These are phyloP conservation scores for Prunus dulcis DNA, from an alignment of 306 rosid species.

Conservation along the genomic window DNA sequence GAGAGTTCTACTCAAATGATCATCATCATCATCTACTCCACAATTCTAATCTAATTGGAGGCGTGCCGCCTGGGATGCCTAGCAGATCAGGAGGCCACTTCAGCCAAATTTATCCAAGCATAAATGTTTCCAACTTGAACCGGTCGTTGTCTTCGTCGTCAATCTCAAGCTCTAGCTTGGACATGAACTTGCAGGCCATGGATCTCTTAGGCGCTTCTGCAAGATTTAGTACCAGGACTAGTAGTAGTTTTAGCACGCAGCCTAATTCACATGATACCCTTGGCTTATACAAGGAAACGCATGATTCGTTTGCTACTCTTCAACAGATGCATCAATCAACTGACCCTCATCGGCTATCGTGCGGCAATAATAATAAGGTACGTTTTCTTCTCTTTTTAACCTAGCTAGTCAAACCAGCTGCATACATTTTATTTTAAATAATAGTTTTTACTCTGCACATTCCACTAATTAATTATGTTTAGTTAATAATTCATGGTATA, in stretches of 20 bases:
- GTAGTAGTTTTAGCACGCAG: slow-evolving; percentile 12
- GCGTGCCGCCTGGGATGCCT: not conserved
- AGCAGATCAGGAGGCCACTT: slow-evolving; percentile 42
- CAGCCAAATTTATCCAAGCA: slow-evolving; percentile 73
- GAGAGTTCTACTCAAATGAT: not conserved
- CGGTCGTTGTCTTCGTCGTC: slow-evolving; percentile 21
- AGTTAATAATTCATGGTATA: no score
- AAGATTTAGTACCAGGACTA: slow-evolving; percentile 4
- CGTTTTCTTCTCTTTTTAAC: slow-evolving; percentile 15
- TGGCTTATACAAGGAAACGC: slow-evolving; percentile 24
- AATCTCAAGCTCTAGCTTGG: slow-evolving; percentile 29
- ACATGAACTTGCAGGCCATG: slow-evolving; percentile 46
- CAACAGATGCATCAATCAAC: slow-evolving; percentile 39
- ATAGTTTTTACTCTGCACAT: no score
- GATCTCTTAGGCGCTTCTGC: slow-evolving; percentile 39
- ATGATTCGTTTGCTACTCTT: slow-evolving; percentile 33
- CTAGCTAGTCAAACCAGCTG: no score
- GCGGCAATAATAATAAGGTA: slow-evolving; percentile 22
- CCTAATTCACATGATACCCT: slow-evolving; percentile 28
- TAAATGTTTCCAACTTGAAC: slow-evolving; percentile 57
- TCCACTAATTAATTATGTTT: no score
- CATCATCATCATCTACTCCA: slow-evolving; percentile 1
- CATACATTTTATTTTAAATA: no score
- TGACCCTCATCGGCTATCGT: slow-evolving; percentile 21
- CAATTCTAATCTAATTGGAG: slow-evolving; percentile 17